Evolutionary conservation across 2,329 filamentous ascomycete species (phyloP), one percentile per base, ranked within the genome.

Genomic region (Cercospora zeae-maydis): DNA sequence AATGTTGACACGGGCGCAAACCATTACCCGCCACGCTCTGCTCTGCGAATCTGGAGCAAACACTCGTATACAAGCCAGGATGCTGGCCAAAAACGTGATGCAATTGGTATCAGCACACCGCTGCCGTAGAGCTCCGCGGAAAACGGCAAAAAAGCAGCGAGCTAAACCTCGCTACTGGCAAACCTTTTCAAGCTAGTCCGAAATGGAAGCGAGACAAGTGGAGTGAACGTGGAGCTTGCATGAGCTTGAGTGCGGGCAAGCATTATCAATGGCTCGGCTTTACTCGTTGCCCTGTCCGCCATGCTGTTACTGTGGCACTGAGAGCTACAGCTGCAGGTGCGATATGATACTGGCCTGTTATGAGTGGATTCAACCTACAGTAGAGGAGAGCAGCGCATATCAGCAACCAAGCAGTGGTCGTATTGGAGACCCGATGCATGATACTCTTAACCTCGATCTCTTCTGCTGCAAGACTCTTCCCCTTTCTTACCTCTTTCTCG

Each of bases 81-180:
- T 9, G 16, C 30, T 53, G 49, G 16, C 27, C 49, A 21, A 53
- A 34, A 13, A 34, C 30, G 30, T 10, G 27, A 53, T 33, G 30
- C 49, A 13, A 31, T 52, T 52, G 31, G 19, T 34, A 34, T 53
- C 49, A 34, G 49, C 49, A 16, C 30, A 21, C 30, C 19, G 30
- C 7, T 34, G n/a, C 16, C 49, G 34, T 24, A 21, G 36, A 9
- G 19, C 2, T 33, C 63, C 64, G 61, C 61, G 63, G 64, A 65
- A 61, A 67, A 64, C 49, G 58, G 61, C 31, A 66, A 65, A 61
- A 61, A 42, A 39, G 49, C 54, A 65, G 64, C 66, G 66, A 68
- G 62, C 54, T 42, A 56, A 19, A 49, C 56, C 64, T 68, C 66
- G 66, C 64, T 61, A 49, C 42, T 59, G 59, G 63, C 58, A 62